These are phyloP conservation scores for Jatropha podagrica DNA, from an alignment of 441 rosid genomes.

Conservation along the genomic window DNA sequence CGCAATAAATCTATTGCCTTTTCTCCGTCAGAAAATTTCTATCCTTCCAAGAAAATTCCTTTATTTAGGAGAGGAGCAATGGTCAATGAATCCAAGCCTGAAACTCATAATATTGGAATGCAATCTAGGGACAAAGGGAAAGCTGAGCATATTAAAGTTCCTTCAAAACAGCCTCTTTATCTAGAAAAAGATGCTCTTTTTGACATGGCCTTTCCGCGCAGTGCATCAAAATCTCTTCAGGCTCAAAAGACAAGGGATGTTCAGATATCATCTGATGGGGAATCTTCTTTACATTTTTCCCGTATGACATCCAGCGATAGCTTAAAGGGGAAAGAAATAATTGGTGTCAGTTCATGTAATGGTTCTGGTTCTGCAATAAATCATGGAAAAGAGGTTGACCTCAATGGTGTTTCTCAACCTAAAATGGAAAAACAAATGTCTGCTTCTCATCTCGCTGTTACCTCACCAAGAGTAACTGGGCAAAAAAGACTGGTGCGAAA, in stretches of 20 bases:
- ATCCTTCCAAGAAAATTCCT: conserved; percentile 31
- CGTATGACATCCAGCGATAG: conserved; percentile 18
- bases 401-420: conserved; percentile 32
- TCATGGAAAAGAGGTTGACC: conserved; percentile 19
- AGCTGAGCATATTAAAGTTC: conserved; percentile 26
- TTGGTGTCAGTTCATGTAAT: conserved; percentile 28
- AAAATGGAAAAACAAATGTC: conserved; percentile 30
- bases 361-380: conserved; percentile 32
- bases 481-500: conserved; percentile 70
- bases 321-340: conserved; percentile 50
- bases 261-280: conserved; percentile 25
- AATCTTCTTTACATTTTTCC: conserved; percentile 24
- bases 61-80: conserved; percentile 40
- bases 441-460: conserved; percentile 25
- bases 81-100: conserved; percentile 31
- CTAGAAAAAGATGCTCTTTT: conserved; percentile 28
- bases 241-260: conserved; percentile 35
- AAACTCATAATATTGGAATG: conserved; percentile 24
- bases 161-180: conserved; percentile 19
- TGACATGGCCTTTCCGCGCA: conserved; percentile 32
- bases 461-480: conserved; percentile 40
- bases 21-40: conserved; percentile 22
- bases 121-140: conserved; percentile 42
- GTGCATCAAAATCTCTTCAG: conserved; percentile 28
- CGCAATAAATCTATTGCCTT: conserved; percentile 19